Percentiles rank a stretch among this genome's conserved stretches.
phyloP scores from a whole-genome alignment of 2,329 filamentous ascomycete genomes.

The Alternaria infectoria region DNA sequence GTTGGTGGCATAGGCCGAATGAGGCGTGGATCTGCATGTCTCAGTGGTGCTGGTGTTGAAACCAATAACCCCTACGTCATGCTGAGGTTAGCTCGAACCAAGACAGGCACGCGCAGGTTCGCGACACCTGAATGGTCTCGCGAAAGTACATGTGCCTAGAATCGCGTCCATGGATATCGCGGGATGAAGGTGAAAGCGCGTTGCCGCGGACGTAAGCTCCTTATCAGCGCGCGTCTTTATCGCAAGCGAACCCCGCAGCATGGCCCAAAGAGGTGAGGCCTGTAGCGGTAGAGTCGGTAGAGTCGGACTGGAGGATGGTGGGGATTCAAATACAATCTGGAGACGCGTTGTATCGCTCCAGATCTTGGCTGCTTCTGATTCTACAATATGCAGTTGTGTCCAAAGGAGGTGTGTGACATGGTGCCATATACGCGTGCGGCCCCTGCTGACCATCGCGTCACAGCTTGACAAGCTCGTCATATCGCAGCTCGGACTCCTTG shows the following conservation, averaged over 20 bases:
- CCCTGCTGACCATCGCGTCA: conserved; percentile 31
- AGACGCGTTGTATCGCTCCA: background rate
- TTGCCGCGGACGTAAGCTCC: conserved; percentile 1
- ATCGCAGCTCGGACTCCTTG: conserved; percentile 84
- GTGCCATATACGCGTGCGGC: background rate
- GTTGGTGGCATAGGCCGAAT: background rate
- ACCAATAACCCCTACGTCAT: background rate
- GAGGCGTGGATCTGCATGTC: background rate
- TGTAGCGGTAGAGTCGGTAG: background rate
- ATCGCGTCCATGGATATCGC: background rate
- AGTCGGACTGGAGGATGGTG: background rate
- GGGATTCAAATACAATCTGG: background rate
- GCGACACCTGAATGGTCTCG: background rate
- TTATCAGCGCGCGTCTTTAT: conserved; percentile 21
- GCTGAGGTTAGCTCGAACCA: background rate
- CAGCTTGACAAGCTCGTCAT: conserved; percentile 97
- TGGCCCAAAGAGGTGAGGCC: conserved; percentile 9
- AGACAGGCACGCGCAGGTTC: background rate
- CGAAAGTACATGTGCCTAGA: background rate
- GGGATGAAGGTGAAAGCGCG: background rate
- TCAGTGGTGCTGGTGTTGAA: background rate
- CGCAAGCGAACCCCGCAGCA: conserved; percentile 14
- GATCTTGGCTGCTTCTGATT: background rate
- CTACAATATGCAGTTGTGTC: conserved; percentile 45
- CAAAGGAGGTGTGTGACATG: conserved; percentile 42